Conservation (phyloP, 352 stramenopile species). For the Globisporangium spiculum region DNA sequence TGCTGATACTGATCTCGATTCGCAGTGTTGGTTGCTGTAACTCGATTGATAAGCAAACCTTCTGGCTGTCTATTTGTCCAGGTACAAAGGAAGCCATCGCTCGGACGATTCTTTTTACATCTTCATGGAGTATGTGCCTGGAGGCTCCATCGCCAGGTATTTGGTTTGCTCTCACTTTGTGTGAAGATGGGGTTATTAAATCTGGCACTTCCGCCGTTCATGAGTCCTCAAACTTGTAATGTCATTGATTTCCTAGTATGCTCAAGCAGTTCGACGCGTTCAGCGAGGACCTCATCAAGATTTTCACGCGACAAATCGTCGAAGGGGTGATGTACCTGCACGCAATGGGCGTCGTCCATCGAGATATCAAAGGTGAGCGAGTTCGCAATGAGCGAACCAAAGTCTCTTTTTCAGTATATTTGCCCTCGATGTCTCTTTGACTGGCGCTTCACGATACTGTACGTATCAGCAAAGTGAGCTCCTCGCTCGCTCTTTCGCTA, state of each 20-base stretch:
- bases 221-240: not conserved
- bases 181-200: not conserved
- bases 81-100: slow-evolving; percentile 83
- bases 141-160: slow-evolving; percentile 83
- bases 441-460: not conserved
- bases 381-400: not conserved
- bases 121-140: slow-evolving; percentile 96
- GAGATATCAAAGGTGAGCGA: slow-evolving; percentile 88
- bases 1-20: not conserved
- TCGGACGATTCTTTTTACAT: slow-evolving; percentile 88
- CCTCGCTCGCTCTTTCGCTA: not conserved
- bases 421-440: not conserved
- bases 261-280: slow-evolving; percentile 94
- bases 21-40: not conserved
- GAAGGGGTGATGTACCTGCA: slow-evolving; percentile 91
- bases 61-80: slow-evolving; percentile 14
- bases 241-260: slow-evolving; percentile 35
- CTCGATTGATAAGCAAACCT: not conserved
- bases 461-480: not conserved
- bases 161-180: not conserved
- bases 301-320: slow-evolving; percentile 91
- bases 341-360: slow-evolving; percentile 89
- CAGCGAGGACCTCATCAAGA: slow-evolving; percentile 84
- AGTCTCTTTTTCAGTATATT: not conserved
- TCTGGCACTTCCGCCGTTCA: not conserved